A percentile compares a stretch with the other conserved stretches of the same genome.
These are phyloP conservation scores for Aspergillus homomorphus DNA, from an alignment of 495 filamentous ascomycete genomes.

Conservation along the genomic window DNA sequence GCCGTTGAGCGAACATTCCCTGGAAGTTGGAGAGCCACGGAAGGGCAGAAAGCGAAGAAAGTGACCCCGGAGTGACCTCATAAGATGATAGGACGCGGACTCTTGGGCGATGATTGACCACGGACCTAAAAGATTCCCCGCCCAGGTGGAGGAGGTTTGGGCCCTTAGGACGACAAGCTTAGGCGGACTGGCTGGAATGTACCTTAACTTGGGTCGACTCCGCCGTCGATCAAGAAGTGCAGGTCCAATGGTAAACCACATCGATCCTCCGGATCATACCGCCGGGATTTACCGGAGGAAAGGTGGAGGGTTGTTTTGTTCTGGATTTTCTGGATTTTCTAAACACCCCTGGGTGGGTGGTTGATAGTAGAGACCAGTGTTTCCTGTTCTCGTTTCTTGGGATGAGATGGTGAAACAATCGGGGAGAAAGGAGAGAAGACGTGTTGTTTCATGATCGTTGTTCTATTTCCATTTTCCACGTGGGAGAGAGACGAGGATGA, in stretches of 20 bases:
- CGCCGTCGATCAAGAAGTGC: constrained; percentile 3
- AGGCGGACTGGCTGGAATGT: not conserved
- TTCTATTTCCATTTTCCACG: not conserved
- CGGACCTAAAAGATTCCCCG: not conserved
- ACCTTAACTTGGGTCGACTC: constrained; percentile 4
- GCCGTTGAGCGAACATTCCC: not conserved
- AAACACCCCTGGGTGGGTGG: not conserved
- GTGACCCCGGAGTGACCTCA: constrained; percentile 7
- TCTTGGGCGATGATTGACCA: not conserved
- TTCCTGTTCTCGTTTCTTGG: not conserved
- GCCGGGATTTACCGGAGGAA: not conserved
- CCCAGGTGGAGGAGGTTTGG: not conserved
- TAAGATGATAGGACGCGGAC: not conserved
- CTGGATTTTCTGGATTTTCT: not conserved
- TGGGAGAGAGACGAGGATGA: not conserved
- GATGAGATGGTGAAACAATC: not conserved
- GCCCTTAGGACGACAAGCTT: not conserved
- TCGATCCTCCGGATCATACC: not conserved
- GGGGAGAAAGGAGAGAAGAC: not conserved
- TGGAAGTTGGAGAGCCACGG: too few species aligned
- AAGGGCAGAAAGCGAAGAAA: not conserved
- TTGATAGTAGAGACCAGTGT: not conserved
- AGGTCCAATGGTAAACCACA: not conserved
- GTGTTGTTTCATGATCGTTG: not conserved
- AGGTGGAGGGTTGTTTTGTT: too few species aligned